Evolutionary conservation across 192 early-diverging fungal species (phyloP), one percentile per base, ranked within the genome.

Genomic region (Podila horticola): DNA sequence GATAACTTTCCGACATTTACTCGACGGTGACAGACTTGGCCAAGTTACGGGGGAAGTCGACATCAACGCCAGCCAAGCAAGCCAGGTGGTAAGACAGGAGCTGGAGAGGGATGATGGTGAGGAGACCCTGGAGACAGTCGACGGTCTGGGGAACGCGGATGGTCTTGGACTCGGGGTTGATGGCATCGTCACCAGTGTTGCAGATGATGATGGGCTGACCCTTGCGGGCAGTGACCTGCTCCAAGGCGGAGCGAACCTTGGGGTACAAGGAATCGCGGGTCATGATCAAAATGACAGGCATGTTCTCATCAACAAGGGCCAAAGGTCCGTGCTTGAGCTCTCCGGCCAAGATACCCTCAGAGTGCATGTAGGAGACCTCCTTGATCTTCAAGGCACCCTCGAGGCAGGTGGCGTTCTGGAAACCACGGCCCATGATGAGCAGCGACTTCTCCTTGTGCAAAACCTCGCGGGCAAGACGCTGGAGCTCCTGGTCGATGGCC

Each of bases 321-420:
- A 98, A 77, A 33, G 98, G 97, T 48, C 97, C 98, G 83, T 98
- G 98, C 92, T 99, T 99, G 71, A 99, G 90, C 87, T 99, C 98
- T 73, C 98, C 97, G 49, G 98, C 98, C 75, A 98, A 86, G 81
- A 99, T 99, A 74, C 97, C 97, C 87, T 99, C 98, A 74, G 89
- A 90, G 90, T 99, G 98, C 91, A 99, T 98, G 87, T 99, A 99
- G 36, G 96, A 96, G 55, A 99, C 91, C 86, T 99, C 97, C 91
- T 99, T 99, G 86, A 99, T 98, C 92, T 99, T 99, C 69, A 99
- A 86, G 2, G 97, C 97, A 70, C 94, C 98, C 85, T 99, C 98
- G 50, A 98, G 88, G 82, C 97, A 98, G 1, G 98, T 98, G 41
- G 97, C 98, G 82, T 96, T 94, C 88, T 99, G 98, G 83, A 94